Evolutionary conservation across 2,329 filamentous ascomycete species (phyloP).

Genomic region (Gnomoniopsis smithogilvyi): DNA sequence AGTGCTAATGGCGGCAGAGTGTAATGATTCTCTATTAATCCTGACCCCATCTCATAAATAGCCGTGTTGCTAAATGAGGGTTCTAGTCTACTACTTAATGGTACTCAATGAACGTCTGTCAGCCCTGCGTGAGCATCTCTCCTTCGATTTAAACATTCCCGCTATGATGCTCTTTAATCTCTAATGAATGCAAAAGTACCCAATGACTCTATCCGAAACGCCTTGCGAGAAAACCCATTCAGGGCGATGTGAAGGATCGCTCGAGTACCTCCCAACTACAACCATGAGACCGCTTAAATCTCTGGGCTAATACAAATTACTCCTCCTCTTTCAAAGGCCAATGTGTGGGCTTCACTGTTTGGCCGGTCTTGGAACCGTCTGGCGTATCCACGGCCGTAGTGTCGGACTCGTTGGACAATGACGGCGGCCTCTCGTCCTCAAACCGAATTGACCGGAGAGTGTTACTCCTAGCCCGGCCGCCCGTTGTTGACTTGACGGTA

Average conservation of each 20-base stretch:
- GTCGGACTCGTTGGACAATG: slow-evolving; percentile 11
- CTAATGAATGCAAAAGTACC: neutral
- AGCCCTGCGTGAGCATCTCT: neutral
- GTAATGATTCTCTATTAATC: slow-evolving; percentile 8
- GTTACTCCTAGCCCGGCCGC: slow-evolving; percentile 5
- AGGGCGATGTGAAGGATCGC: neutral
- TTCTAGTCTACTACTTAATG: slow-evolving; percentile 7
- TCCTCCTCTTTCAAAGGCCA: neutral
- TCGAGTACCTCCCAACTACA: neutral
- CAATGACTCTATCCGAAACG: slow-evolving; percentile 13
- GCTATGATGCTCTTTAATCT: neutral
- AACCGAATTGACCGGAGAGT: slow-evolving; percentile 9
- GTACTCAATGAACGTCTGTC: neutral
- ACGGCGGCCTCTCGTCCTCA: slow-evolving; percentile 13
- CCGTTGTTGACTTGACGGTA: slow-evolving; percentile 5
- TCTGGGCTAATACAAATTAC: neutral
- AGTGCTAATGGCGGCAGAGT: neutral
- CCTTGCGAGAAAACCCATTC: slow-evolving; percentile 5
- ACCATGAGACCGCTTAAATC: neutral
- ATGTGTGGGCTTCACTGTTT: neutral
- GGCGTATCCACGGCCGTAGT: slow-evolving; percentile 10
- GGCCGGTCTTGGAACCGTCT: neutral
- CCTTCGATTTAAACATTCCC: neutral
- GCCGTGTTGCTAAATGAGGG: neutral
- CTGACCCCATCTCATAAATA: neutral